Percentiles rank a stretch among this genome's conserved stretches.
These are phyloP conservation scores for Colletotrichum plurivorum DNA, from an alignment of 2,329 filamentous ascomycete species.

Conservation along the genomic window DNA sequence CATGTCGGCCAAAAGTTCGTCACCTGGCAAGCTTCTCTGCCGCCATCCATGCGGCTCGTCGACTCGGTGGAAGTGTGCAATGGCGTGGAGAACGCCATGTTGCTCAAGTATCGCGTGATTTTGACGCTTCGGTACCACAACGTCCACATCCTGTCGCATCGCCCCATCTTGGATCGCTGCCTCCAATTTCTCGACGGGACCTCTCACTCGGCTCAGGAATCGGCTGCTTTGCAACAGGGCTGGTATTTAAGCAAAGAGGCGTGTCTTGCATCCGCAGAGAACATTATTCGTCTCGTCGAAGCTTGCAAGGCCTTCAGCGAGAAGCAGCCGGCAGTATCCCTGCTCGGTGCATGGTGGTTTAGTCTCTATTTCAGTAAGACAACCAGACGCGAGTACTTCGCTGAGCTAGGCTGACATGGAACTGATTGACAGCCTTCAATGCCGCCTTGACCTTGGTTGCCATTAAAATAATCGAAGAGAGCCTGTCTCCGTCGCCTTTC, in stretches of 20 bases:
- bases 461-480: constrained; percentile 29
- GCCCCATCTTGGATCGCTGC: constrained; percentile 46
- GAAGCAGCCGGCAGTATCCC: constrained; percentile 24
- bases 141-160: constrained; percentile 49
- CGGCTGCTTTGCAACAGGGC: constrained; percentile 41
- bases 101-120: constrained; percentile 56
- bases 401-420: background rate
- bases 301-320: constrained; percentile 38
- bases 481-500: background rate
- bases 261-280: constrained; percentile 45
- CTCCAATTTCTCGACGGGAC: constrained; percentile 38
- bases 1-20: constrained; percentile 55
- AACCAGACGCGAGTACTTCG: background rate
- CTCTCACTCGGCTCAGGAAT: constrained; percentile 26
- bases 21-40: constrained; percentile 53
- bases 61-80: constrained; percentile 43
- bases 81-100: constrained; percentile 37
- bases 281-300: constrained; percentile 43
- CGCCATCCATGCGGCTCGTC: constrained; percentile 46
- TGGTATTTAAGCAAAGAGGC: constrained; percentile 42
- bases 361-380: constrained; percentile 50
- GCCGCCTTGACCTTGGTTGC: constrained; percentile 29
- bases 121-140: constrained; percentile 51
- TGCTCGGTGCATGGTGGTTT: constrained; percentile 51
- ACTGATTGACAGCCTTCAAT: constrained; percentile 23